A percentile compares a stretch with the other conserved stretches of the same genome.
These are phyloP conservation scores for Gnaphalium uliginosum DNA, from an alignment of 129 eudicot genomes.

Conservation along the genomic window DNA sequence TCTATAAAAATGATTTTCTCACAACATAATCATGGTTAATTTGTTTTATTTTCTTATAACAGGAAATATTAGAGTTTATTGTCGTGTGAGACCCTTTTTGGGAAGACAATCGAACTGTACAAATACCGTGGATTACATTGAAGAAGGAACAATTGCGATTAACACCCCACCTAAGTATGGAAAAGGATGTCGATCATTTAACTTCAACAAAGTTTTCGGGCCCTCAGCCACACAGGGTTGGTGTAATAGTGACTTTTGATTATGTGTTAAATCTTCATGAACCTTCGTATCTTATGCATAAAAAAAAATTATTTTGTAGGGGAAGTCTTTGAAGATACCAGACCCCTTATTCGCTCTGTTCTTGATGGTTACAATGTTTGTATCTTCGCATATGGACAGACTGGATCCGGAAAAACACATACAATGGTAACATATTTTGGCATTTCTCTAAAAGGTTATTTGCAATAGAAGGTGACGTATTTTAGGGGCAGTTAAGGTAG, in stretches of 20 bases:
- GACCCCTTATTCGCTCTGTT: constrained; percentile 85
- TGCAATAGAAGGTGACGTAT: not conserved
- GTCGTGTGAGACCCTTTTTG: constrained; percentile 92
- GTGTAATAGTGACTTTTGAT: not conserved
- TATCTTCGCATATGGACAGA: constrained; percentile 96
- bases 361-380: constrained; percentile 96
- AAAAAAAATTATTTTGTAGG: constrained; percentile 47
- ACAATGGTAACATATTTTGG: constrained; percentile 66
- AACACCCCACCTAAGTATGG: constrained; percentile 79
- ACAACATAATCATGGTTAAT: not conserved
- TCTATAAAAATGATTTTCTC: not conserved
- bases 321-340: constrained; percentile 89
- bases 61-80: constrained; percentile 96
- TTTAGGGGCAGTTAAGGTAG: not conserved
- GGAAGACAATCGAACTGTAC: constrained; percentile 48
- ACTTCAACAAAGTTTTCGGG: constrained; percentile 89
- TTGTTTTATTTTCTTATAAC: constrained; percentile 16
- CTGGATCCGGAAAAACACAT: constrained; percentile 96
- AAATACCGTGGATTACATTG: constrained; percentile 74
- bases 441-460: not conserved
- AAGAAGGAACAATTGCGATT: constrained; percentile 77
- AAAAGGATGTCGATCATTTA: constrained; percentile 75
- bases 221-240: constrained; percentile 89
- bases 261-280: not conserved
- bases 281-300: constrained; percentile 4